These are phyloP conservation scores for Cucumis hystrix DNA, from an alignment of 306 rosid genomes.

Conservation along the genomic window DNA sequence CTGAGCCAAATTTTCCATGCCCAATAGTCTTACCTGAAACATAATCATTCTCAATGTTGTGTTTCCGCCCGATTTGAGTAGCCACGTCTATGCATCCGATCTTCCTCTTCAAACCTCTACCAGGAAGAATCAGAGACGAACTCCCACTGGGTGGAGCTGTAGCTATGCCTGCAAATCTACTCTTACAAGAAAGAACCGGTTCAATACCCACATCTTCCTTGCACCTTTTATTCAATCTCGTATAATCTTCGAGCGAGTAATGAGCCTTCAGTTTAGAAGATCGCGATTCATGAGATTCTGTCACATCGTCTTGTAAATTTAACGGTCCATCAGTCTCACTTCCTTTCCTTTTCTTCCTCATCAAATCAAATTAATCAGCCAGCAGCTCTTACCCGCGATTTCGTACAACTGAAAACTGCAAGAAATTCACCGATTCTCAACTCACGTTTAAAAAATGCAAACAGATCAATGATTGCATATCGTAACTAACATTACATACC, in stretches of 20 bases:
- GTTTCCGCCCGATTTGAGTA: conserved; percentile 90
- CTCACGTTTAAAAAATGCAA: not conserved
- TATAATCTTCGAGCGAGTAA: conserved; percentile 72
- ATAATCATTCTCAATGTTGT: conserved; percentile 81
- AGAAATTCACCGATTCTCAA: not conserved
- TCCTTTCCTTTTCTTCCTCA: conserved; percentile 99
- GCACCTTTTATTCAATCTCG: conserved; percentile 81
- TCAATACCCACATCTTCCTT: conserved; percentile 50
- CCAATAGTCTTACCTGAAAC: conserved; percentile 58
- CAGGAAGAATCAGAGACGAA: conserved; percentile 54
- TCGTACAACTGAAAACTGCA: conserved; percentile 6
- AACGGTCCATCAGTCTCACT: conserved; percentile 41
- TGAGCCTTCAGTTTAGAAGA: conserved; percentile 50
- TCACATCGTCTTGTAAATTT: conserved; percentile 24
- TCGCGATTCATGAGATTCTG: conserved; percentile 33
- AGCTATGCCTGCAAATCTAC: conserved; percentile 84
- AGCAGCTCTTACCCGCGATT: conserved; percentile 3
- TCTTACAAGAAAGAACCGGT: conserved; percentile 41
- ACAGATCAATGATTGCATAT: not conserved
- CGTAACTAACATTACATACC: not conserved
- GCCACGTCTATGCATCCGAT: conserved; percentile 95
- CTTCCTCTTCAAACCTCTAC: conserved; percentile 93
- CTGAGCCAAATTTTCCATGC: conserved; percentile 90
- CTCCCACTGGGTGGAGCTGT: conserved; percentile 91
- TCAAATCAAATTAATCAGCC: conserved; percentile 24